Percentiles rank a stretch among this genome's conserved stretches.
Conservation (phyloP, 2,329 filamentous ascomycete genomes). For the Trichoderma oligosporum region DNA sequence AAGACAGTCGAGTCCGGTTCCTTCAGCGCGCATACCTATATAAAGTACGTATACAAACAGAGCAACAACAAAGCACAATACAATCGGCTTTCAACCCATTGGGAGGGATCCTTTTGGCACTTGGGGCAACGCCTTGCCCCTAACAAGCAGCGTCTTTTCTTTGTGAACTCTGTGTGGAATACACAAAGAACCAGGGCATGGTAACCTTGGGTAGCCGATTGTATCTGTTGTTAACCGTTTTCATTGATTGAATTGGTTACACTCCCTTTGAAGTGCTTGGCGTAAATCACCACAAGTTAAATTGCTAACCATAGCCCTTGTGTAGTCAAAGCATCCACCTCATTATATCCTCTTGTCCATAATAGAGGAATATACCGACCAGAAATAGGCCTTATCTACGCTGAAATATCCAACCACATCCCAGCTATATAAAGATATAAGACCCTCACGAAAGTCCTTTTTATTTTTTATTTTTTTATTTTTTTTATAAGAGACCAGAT, state of each 20-base stretch:
- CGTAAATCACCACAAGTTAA: background rate
- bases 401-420: background rate
- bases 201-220: background rate
- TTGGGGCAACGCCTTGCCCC: background rate
- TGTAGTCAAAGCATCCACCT: constrained; percentile 1
- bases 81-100: constrained; percentile 1
- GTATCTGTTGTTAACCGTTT: constrained; percentile 4
- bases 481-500: background rate
- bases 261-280: background rate
- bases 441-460: background rate
- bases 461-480: background rate
- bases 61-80: constrained; percentile 3
- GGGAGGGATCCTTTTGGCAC: background rate
- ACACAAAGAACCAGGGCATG: background rate
- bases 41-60: constrained; percentile 8
- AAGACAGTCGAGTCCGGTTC: background rate
- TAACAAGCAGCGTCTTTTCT: background rate
- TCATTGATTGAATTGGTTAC: constrained; percentile 9
- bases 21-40: background rate
- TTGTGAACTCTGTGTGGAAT: constrained; percentile 1
- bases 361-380: background rate
- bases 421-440: background rate
- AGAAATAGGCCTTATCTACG: background rate
- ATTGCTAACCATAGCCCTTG: constrained; percentile 3
- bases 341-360: background rate